Evolutionary conservation across 2,329 filamentous ascomycete genomes (phyloP).

Genomic region (Pseudogymnoascus sp.): DNA sequence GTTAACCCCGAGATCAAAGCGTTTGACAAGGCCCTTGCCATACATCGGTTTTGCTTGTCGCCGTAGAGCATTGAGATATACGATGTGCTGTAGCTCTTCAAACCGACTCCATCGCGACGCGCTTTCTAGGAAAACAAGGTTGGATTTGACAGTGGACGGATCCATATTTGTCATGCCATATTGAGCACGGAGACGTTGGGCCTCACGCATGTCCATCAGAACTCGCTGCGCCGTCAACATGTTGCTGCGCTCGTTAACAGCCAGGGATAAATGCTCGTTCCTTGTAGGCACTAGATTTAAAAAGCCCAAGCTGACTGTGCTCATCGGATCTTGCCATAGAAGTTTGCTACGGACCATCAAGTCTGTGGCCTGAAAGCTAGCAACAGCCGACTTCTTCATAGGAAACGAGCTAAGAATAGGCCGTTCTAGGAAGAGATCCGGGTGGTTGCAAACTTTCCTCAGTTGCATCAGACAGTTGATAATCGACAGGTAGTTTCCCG

Average conservation of each 20-base stretch:
- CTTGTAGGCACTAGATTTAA: slow-evolving; percentile 71
- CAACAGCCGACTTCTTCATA: slow-evolving; percentile 72
- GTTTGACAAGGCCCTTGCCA: slow-evolving; percentile 69
- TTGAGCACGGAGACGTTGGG: slow-evolving; percentile 58
- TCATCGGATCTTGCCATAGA: slow-evolving; percentile 55
- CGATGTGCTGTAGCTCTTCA: slow-evolving; percentile 72
- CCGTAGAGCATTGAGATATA: slow-evolving; percentile 74
- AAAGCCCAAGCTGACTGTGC: slow-evolving; percentile 64
- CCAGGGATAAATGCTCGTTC: slow-evolving; percentile 58
- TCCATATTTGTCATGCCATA: slow-evolving; percentile 50
- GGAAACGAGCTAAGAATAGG: slow-evolving; percentile 96
- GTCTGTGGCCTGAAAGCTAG: slow-evolving; percentile 69
- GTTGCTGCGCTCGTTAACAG: slow-evolving; percentile 48
- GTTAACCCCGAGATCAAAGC: slow-evolving; percentile 59
- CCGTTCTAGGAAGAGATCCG: slow-evolving; percentile 90
- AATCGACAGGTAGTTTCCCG: slow-evolving; percentile 94
- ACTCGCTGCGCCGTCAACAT: slow-evolving; percentile 64
- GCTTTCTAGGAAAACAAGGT: slow-evolving; percentile 67
- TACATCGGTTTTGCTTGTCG: slow-evolving; percentile 77
- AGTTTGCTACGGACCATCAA: slow-evolving; percentile 61
- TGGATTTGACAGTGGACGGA: slow-evolving; percentile 61
- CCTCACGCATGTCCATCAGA: slow-evolving; percentile 64
- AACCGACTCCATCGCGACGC: slow-evolving; percentile 61
- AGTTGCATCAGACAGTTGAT: slow-evolving; percentile 98
- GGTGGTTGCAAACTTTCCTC: slow-evolving; percentile 96